Conservation (phyloP, 805 yeast species). For the Kodamaea hsintzibuensis region DNA sequence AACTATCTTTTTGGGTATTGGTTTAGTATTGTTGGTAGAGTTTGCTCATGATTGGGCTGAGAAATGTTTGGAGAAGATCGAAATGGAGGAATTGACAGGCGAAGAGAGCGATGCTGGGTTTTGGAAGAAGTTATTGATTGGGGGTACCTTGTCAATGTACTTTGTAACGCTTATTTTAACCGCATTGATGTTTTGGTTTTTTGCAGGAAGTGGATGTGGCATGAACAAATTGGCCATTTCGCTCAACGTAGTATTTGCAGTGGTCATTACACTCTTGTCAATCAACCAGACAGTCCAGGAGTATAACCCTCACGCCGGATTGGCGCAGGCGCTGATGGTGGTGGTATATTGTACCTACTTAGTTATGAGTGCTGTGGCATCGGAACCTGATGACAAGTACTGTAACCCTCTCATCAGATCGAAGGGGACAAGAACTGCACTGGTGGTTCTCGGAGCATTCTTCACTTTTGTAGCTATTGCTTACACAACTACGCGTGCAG, state of each 20-base stretch:
- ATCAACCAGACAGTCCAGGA: slow-evolving; percentile 86
- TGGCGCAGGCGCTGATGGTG: slow-evolving; percentile 97
- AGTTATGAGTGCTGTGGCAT: slow-evolving; percentile 87
- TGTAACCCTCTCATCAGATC: slow-evolving; percentile 94
- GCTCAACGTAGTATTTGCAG: slow-evolving; percentile 65
- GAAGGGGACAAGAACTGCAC: slow-evolving; percentile 84
- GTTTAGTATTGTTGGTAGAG: slow-evolving; percentile 86
- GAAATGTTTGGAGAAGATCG: slow-evolving; percentile 86
- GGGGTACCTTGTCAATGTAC: slow-evolving; percentile 89
- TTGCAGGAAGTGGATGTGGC: slow-evolving; percentile 77
- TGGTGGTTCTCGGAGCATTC: slow-evolving; percentile 85
- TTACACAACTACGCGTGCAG: slow-evolving; percentile 96
- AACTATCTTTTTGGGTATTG: slow-evolving; percentile 82
- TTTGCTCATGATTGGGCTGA: slow-evolving; percentile 99
- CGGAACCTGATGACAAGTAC: slow-evolving; percentile 91
- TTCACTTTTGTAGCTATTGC: slow-evolving; percentile 95
- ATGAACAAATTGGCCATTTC: slow-evolving; percentile 89
- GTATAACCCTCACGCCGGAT: slow-evolving; percentile 90
- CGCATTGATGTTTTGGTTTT: slow-evolving; percentile 75
- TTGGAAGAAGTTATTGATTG: slow-evolving; percentile 80
- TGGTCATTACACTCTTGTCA: slow-evolving; percentile 68
- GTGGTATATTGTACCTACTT: slow-evolving; percentile 89
- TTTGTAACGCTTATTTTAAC: slow-evolving; percentile 70
- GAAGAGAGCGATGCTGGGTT: slow-evolving; percentile 54
- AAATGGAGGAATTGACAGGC: slow-evolving; percentile 62